Base-by-base conservation (phyloP, 2,329 filamentous ascomycete species). In the Sarocladium kiliense region DNA sequence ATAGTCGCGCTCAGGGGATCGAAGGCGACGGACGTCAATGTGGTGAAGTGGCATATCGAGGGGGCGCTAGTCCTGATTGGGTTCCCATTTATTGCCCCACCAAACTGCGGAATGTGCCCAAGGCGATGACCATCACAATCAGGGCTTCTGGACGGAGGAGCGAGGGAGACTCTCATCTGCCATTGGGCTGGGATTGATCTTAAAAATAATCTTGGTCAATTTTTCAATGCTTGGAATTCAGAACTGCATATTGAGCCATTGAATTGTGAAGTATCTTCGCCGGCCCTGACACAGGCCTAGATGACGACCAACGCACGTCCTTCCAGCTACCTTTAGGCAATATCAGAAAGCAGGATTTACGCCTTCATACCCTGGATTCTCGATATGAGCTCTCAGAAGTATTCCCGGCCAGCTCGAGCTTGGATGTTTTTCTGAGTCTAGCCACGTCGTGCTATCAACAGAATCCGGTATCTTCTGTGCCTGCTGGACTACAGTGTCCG, bases 41-140 rank as follows among this genome's bases (percentile, higher is more conserved):
- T 63, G 64, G 67, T 71, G 66, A 73, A 70, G 71, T 74, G 72
- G 71, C 72, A 74, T 74, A 70, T 69, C 70, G 53, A 57, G 18
- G 50, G 45, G 53, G 55, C 66, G 65, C 71, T 74, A 74, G 59
- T 53, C 72, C 64, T 2, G 14, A 66, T 71, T 59, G 27, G 65
- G 62, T 36, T 57, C 19, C 18, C 21, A 57, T 57, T 54, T 42
- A 26, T n/a, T n/a, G 39, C 61, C 63, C 68, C 63, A 65, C 66
- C 61, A 62, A 26, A 39, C 19, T 12, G 26, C 18, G 2, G 47
- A 63, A 71, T 69, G 66, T 71, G 68, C 72, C 68, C 60, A 65
- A 62, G 65, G 30, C 7, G 30, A 12, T 12, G 30, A 32, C 7
- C 30, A 32, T 32, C 30, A n/a, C n/a, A n/a, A n/a, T n/a, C n/a